Evolutionary conservation across 2,329 filamentous ascomycete species (phyloP).

Genomic region (Myriosclerotinia duriaeana): DNA sequence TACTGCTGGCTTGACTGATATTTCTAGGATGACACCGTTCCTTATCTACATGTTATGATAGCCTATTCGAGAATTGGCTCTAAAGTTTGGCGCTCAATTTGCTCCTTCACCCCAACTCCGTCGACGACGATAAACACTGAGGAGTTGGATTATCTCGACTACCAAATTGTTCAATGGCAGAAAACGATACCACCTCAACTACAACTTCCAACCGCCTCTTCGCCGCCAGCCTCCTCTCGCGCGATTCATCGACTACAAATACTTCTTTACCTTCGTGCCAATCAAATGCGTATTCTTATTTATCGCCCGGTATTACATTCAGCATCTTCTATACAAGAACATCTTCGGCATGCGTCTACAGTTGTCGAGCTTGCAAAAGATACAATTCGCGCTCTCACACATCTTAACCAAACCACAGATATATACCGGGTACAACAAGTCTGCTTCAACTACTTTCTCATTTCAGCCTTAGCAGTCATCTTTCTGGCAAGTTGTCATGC

Average conservation of each 20-base stretch:
- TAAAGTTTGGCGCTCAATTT: conserved; percentile 79
- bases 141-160: conserved; percentile 78
- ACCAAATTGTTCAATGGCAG: conserved; percentile 85
- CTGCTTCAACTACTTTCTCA: conserved; percentile 79
- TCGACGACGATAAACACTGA: conserved; percentile 50
- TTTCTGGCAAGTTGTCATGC: conserved; percentile 77
- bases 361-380: conserved; percentile 75
- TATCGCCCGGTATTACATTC: conserved; percentile 86
- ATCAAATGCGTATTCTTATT: conserved; percentile 87
- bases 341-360: conserved; percentile 70
- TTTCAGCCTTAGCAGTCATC: conserved; percentile 70
- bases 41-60: conserved; percentile 82
- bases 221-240: conserved; percentile 43
- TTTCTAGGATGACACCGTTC: conserved; percentile 41
- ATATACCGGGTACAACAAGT: conserved; percentile 71
- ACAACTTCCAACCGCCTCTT: conserved; percentile 52
- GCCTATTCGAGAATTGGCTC: conserved; percentile 79
- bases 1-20: conserved; percentile 24
- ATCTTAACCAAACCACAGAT: conserved; percentile 69
- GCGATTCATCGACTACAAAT: conserved; percentile 70
- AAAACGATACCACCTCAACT: conserved; percentile 65
- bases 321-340: conserved; percentile 75
- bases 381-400: conserved; percentile 68
- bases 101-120: conserved; percentile 30
- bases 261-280: conserved; percentile 80